Evolutionary conservation across 139 green algal genomes (phyloP).

Genomic region (Ettlia oleoabundans): DNA sequence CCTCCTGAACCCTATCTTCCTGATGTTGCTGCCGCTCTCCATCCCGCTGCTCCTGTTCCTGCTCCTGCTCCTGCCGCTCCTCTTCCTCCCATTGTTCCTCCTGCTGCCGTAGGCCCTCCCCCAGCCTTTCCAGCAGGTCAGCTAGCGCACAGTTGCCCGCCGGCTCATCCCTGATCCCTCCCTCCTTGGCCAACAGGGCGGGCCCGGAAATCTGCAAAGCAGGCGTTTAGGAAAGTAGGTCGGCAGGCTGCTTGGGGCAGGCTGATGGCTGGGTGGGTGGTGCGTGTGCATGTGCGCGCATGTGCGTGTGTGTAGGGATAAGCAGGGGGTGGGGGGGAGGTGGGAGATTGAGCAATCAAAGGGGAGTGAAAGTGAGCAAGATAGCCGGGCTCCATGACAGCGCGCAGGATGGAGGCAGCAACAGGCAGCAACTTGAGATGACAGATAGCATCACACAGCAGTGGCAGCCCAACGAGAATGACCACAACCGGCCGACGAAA

Average conservation of each 20-base stretch:
- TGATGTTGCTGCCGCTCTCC: neutral
- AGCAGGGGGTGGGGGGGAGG: too few relatives aligned
- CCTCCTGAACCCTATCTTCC: neutral
- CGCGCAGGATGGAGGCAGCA: neutral
- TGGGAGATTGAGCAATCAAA: neutral
- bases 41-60: neutral
- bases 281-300: too few relatives aligned
- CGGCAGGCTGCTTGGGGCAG: neutral
- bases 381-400: too few relatives aligned
- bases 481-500: too few relatives aligned
- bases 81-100: neutral
- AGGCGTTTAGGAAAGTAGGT: neutral
- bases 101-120: conserved; percentile 15
- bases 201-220: neutral
- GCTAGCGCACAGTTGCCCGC: neutral
- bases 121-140: neutral
- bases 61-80: neutral
- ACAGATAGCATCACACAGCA: neutral
- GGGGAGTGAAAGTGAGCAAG: too few relatives aligned
- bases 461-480: neutral
- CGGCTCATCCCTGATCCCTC: neutral
- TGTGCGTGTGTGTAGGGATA: too few relatives aligned
- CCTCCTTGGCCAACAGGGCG: neutral
- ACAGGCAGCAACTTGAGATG: neutral
- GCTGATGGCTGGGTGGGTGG: too few relatives aligned